Base-by-base conservation (phyloP, 257 asterid genomes). In the Marsdenia floribunda region DNA sequence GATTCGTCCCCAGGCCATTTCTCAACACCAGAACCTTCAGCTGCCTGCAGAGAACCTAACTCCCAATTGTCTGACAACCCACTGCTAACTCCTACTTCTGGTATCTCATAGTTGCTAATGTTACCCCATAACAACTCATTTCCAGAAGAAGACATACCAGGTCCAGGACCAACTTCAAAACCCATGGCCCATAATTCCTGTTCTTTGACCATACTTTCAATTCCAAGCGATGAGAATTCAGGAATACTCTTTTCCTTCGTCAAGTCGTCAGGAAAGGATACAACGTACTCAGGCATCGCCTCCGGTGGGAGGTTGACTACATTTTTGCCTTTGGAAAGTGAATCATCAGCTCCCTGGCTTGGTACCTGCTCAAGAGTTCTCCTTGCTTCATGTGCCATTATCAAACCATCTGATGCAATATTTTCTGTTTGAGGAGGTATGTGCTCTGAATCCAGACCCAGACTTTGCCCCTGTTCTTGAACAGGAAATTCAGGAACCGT, bases 51-150 rank as follows among this genome's bases (percentile, higher is more conserved):
- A 55, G 88, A 74, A 60, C 81, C 90, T 54, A 86, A 24, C 70
- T 81, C 84, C 94, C 97, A 90, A 75, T 82, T 60, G 80, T 90
- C 93, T 19, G 89, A 52, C 66, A 83, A 47, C 4, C 80, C 88
- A 60, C 70, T 35, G 59, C 72, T 70, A 76, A 64, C 68, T 54
- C 83, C 89, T 22, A 88, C 68, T 59, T 82, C 93, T 21, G 85
- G 85, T 73, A 80, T 66, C 61, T 78, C 85, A 70, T 76, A 84
- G 83, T 76, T 82, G 65, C 70, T 75, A 73, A 73, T 38, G 49
- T 72, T 80, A 79, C 76, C 78, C 96, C 92, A 88, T 22, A 84
- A 66, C 80, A 84, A 69, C 80, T 77, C 88, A 14, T 58, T 21
- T 52, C 70, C 66, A 72, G 87, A 70, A 79, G 85, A 77, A 49